These are phyloP conservation scores for Pythium brachiatum DNA, from an alignment of 352 stramenopile species.

Conservation along the genomic window DNA sequence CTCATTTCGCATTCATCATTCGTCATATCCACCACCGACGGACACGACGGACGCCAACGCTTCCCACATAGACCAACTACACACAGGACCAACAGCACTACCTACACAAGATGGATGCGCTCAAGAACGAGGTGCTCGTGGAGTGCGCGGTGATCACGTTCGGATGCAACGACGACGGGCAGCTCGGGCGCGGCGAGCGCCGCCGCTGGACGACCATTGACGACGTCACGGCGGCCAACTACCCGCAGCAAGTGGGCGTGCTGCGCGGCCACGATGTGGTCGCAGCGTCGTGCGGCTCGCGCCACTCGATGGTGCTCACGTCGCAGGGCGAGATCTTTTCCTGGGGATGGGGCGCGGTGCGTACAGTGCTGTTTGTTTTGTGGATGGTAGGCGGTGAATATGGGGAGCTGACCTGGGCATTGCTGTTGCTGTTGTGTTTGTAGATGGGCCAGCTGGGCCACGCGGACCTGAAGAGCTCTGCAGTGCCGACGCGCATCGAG, in stretches of 20 bases:
- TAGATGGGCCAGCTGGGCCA: constrained; percentile 83
- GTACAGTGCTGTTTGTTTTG: constrained; percentile 14
- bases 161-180: constrained; percentile 82
- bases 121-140: constrained; percentile 19
- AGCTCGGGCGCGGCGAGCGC: constrained; percentile 69
- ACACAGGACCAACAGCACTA: background rate
- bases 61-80: background rate
- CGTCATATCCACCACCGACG: constrained; percentile 24
- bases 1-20: background rate
- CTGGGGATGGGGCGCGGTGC: constrained; percentile 77
- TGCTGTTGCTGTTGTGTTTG: no score
- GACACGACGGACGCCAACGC: background rate
- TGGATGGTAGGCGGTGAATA: background rate
- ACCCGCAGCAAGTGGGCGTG: constrained; percentile 54
- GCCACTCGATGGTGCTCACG: constrained; percentile 80
- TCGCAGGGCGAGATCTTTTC: constrained; percentile 58
- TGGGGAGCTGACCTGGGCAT: no score
- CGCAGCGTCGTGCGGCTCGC: constrained; percentile 76
- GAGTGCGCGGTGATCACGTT: constrained; percentile 60
- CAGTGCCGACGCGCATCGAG: constrained; percentile 47
- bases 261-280: constrained; percentile 52
- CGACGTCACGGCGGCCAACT: constrained; percentile 73
- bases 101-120: constrained; percentile 1
- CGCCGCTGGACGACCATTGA: constrained; percentile 57
- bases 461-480: constrained; percentile 73